Conservation (phyloP, 176 grass and related monocot genomes). For the Echinochloa phyllopogon region DNA sequence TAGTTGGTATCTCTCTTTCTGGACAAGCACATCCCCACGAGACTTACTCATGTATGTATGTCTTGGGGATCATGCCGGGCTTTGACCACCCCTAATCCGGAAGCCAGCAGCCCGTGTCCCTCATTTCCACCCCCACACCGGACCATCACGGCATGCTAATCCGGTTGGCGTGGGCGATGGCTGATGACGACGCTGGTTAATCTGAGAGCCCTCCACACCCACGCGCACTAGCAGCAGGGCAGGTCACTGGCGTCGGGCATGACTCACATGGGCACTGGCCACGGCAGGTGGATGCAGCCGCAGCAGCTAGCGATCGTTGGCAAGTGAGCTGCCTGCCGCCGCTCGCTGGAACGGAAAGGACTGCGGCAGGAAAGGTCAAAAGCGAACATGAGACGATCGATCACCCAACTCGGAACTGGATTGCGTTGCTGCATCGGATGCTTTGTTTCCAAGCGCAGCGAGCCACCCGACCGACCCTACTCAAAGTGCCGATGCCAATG, state of each 20-base stretch:
- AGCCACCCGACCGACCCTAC: background rate
- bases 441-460: slow-evolving; percentile 25
- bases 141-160: background rate
- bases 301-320: background rate
- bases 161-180: background rate
- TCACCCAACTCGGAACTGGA: background rate
- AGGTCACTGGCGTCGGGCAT: background rate
- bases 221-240: background rate
- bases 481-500: no score
- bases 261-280: slow-evolving; percentile 19
- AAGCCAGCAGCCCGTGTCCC: background rate
- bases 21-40: background rate
- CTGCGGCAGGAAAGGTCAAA: background rate
- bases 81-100: slow-evolving; percentile 11
- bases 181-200: background rate
- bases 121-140: background rate
- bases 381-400: background rate
- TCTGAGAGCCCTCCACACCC: background rate
- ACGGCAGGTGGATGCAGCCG: background rate
- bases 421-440: slow-evolving; percentile 9
- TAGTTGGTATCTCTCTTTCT: background rate
- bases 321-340: slow-evolving; percentile 5
- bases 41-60: background rate
- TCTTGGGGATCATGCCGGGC: background rate
- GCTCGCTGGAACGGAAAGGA: background rate